phyloP scores from a whole-genome alignment of 768 basidiomycete genomes.

The Phanerochaete sordida region DNA sequence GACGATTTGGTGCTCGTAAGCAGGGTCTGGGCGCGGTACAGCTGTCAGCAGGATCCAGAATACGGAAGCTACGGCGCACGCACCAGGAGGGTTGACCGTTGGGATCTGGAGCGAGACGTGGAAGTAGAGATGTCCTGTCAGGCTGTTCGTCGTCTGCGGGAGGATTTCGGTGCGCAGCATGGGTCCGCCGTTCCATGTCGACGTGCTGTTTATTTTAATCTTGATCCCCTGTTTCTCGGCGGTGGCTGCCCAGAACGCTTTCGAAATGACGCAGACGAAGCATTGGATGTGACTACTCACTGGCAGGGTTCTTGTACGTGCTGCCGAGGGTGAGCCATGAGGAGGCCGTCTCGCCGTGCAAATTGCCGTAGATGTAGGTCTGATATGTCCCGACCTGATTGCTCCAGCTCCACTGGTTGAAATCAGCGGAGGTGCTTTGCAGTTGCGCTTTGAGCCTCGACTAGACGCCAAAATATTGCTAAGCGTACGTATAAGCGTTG shows the following conservation, averaged over 20 bases:
- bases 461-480: no score
- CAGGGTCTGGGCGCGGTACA: no score
- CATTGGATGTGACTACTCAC: not conserved
- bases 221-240: constrained; percentile 29
- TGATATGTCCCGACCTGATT: constrained; percentile 28
- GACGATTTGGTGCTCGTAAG: constrained; percentile 22
- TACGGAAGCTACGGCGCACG: not conserved
- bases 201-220: constrained; percentile 23
- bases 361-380: constrained; percentile 27
- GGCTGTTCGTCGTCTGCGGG: constrained; percentile 29
- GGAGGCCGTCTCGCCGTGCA: constrained; percentile 18
- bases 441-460: no score
- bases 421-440: constrained; percentile 18
- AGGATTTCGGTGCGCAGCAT: constrained; percentile 31
- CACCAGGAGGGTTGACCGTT: constrained; percentile 17
- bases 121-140: constrained; percentile 21
- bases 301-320: constrained; percentile 28
- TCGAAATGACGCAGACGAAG: not conserved
- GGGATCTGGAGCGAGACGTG: constrained; percentile 21
- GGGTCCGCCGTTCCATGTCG: constrained; percentile 28
- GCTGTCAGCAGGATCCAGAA: no score
- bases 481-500: constrained; percentile 20
- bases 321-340: constrained; percentile 22
- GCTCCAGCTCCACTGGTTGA: constrained; percentile 28
- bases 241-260: constrained; percentile 11